These are phyloP conservation scores for Pseudogymnoascus sp. DNA, from an alignment of 2,329 filamentous ascomycete genomes.

Conservation along the genomic window DNA sequence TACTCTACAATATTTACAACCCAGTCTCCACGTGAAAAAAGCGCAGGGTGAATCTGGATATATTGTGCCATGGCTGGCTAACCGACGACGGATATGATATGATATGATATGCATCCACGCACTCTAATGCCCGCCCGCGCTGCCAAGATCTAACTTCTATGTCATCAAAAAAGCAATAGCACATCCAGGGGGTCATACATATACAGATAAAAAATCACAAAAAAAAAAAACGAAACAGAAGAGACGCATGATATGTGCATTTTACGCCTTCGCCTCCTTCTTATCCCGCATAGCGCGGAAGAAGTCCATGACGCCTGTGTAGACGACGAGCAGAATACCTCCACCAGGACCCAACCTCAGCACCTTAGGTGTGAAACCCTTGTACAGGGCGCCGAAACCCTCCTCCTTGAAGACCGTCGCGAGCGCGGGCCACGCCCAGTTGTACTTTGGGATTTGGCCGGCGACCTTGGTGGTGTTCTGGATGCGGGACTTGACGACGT, in stretches of 20 bases:
- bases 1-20: neutral
- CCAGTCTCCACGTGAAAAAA: neutral
- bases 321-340: constrained; percentile 70
- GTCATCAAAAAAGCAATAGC: constrained; percentile 7
- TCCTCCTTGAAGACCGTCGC: constrained; percentile 87
- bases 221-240: too few relatives aligned
- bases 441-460: constrained; percentile 87
- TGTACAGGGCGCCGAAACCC: constrained; percentile 86
- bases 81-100: neutral
- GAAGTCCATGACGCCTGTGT: constrained; percentile 85
- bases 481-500: constrained; percentile 96
- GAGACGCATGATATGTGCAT: neutral
- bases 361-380: constrained; percentile 96
- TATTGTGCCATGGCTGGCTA: neutral
- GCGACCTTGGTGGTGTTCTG: constrained; percentile 83
- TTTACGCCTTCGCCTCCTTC: constrained; percentile 9
- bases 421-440: constrained; percentile 91
- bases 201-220: neutral
- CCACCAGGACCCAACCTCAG: constrained; percentile 61
- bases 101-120: neutral
- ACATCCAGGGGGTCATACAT: neutral
- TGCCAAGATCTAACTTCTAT: constrained; percentile 8
- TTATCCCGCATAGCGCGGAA: constrained; percentile 57
- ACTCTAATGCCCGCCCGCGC: neutral
- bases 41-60: neutral